These are phyloP conservation scores for Oryza coarctata DNA, from an alignment of 176 grass and related monocot species.

Conservation along the genomic window DNA sequence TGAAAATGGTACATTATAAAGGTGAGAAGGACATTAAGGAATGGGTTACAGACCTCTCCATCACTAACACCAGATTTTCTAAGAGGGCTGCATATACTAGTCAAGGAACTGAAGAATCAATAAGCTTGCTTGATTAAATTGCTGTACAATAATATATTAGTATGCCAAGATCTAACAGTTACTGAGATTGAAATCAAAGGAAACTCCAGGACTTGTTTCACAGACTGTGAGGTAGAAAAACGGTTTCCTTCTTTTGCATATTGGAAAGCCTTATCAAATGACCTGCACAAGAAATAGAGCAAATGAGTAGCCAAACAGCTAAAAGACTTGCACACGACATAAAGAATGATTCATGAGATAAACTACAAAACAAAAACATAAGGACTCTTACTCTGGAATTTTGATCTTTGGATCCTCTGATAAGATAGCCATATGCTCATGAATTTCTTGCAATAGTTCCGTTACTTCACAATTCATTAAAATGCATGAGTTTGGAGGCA, in stretches of 20 bases:
- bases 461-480: slow-evolving; percentile 90
- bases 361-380: slow-evolving; percentile 3
- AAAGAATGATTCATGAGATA: neutral
- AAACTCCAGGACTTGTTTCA: slow-evolving; percentile 79
- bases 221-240: slow-evolving; percentile 54
- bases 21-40: neutral
- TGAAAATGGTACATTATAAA: slow-evolving; percentile 12
- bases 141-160: slow-evolving; percentile 13
- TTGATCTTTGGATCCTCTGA: slow-evolving; percentile 88
- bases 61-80: slow-evolving; percentile 66
- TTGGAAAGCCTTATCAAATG: slow-evolving; percentile 86
- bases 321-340: neutral
- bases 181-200: slow-evolving; percentile 47
- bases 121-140: neutral
- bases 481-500: slow-evolving; percentile 59
- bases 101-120: slow-evolving; percentile 53
- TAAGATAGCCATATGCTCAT: slow-evolving; percentile 89
- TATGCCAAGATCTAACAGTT: neutral
- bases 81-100: slow-evolving; percentile 59
- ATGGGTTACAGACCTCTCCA: slow-evolving; percentile 66
- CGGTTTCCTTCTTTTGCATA: slow-evolving; percentile 66
- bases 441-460: slow-evolving; percentile 85
- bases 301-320: slow-evolving; percentile 9
- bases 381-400: slow-evolving; percentile 75
- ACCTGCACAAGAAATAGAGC: slow-evolving; percentile 43